Conservation (phyloP, 352 stramenopile species). For the Globisporangium splendens region DNA sequence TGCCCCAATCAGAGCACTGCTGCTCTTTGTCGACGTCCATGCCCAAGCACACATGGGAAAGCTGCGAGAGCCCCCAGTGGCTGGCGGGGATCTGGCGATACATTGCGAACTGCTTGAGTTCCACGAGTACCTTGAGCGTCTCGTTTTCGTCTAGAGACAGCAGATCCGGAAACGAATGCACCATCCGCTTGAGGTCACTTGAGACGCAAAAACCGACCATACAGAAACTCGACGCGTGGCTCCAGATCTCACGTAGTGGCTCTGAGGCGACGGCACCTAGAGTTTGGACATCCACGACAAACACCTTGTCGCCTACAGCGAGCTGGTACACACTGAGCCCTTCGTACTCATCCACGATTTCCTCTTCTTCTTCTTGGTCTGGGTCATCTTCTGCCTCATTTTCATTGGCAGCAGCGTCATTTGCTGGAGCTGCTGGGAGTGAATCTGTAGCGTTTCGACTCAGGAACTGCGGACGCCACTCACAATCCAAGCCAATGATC, state of each 20-base stretch:
- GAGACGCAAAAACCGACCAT: conserved; percentile 56
- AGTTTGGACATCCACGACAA: conserved; percentile 56
- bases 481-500: conserved; percentile 58
- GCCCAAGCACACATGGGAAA: conserved; percentile 36
- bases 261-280: conserved; percentile 30
- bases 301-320: conserved; percentile 32
- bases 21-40: conserved; percentile 54
- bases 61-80: conserved; percentile 49
- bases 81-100: conserved; percentile 42
- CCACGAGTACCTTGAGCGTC: conserved; percentile 28
- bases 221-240: conserved; percentile 23
- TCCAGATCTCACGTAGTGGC: conserved; percentile 42
- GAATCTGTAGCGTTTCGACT: conserved; percentile 10
- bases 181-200: conserved; percentile 44
- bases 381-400: neutral
- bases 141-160: conserved; percentile 1
- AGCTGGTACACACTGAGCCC: conserved; percentile 59
- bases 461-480: conserved; percentile 57
- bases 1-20: conserved; percentile 62
- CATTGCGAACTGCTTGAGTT: conserved; percentile 50
- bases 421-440: too few species aligned
- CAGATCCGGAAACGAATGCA: conserved; percentile 46
- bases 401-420: neutral
- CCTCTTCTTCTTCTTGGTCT: conserved; percentile 13
- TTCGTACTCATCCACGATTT: conserved; percentile 9